Percentiles rank a stretch among this genome's conserved stretches.
Conservation (phyloP, 441 rosid genomes). For the Syzygium malaccense region DNA sequence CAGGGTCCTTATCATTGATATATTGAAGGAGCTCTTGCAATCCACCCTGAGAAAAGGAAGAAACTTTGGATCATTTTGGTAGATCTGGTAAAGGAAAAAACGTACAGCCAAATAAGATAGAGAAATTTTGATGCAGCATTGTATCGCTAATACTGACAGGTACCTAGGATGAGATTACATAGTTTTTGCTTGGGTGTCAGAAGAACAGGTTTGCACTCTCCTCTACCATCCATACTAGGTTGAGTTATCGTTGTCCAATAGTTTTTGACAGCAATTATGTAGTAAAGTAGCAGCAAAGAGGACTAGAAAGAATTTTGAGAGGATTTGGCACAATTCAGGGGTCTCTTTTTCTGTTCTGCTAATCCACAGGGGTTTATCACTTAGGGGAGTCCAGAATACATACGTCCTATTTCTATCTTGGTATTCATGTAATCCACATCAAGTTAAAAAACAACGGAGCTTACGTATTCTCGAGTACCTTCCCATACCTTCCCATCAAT, state of each 20-base stretch:
- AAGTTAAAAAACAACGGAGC: not conserved
- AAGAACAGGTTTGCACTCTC: not conserved
- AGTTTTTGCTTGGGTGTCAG: not conserved
- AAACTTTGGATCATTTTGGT: slow-evolving; percentile 5
- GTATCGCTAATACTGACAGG: not conserved
- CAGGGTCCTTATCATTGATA: slow-evolving; percentile 90
- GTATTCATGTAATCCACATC: not conserved
- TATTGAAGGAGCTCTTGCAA: slow-evolving; percentile 59
- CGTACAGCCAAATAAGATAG: not conserved
- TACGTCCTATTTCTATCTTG: not conserved
- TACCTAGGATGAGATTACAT: not conserved
- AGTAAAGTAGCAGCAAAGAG: not conserved
- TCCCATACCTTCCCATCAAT: slow-evolving; percentile 54
- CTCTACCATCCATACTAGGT: not conserved
- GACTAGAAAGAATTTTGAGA: not conserved
- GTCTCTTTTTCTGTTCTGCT: not conserved
- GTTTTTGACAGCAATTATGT: not conserved
- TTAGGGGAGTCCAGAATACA: not conserved
- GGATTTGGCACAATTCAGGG: not conserved
- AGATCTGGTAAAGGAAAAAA: slow-evolving; percentile 4
- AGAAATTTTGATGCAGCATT: not conserved
- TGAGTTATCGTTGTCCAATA: not conserved
- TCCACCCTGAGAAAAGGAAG: slow-evolving; percentile 59
- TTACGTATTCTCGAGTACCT: slow-evolving; percentile 16
- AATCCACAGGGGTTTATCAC: not conserved